A percentile compares a stretch with the other conserved stretches of the same genome.
Evolutionary conservation across 192 early-diverging fungal species (phyloP).

Genomic region (Piromyces finnis): DNA sequence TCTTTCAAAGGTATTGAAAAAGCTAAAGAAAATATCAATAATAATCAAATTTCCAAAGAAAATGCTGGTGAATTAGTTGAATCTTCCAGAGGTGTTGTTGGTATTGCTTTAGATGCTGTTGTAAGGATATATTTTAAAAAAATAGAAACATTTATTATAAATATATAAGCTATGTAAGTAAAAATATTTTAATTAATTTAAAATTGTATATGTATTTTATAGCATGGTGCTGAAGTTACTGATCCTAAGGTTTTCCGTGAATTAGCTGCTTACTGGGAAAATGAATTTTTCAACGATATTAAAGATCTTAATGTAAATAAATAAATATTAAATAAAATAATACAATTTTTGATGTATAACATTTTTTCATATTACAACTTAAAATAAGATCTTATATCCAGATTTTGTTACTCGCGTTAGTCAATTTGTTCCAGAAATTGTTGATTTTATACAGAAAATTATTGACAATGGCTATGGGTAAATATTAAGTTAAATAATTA

Average conservation of each 20-base stretch:
- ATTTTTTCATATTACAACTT: no score
- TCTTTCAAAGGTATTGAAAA: not conserved
- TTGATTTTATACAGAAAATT: constrained; percentile 74
- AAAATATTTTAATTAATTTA: no score
- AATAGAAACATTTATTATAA: no score
- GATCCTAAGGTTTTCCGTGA: constrained; percentile 86
- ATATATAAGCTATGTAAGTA: no score
- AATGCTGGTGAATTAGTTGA: not conserved
- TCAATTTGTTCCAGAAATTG: constrained; percentile 92
- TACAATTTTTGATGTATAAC: no score
- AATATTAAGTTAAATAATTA: not conserved
- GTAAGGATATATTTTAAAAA: not conserved
- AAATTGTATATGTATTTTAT: not conserved
- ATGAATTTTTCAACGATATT: constrained; percentile 85
- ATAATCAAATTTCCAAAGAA: not conserved
- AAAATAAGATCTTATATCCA: constrained; percentile 60
- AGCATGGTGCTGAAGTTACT: constrained; percentile 28
- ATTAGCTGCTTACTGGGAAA: constrained; percentile 82
- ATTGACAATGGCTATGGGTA: constrained; percentile 83
- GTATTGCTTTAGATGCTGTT: not conserved
- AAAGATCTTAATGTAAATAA: constrained; percentile 59
- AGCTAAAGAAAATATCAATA: not conserved
- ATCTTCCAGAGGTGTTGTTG: not conserved
- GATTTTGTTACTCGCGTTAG: constrained; percentile 84
- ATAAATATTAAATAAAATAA: no score